Evolutionary conservation across 1,284 basidiomycete species (phyloP).

Genomic region (Ceratobasidium sp.): DNA sequence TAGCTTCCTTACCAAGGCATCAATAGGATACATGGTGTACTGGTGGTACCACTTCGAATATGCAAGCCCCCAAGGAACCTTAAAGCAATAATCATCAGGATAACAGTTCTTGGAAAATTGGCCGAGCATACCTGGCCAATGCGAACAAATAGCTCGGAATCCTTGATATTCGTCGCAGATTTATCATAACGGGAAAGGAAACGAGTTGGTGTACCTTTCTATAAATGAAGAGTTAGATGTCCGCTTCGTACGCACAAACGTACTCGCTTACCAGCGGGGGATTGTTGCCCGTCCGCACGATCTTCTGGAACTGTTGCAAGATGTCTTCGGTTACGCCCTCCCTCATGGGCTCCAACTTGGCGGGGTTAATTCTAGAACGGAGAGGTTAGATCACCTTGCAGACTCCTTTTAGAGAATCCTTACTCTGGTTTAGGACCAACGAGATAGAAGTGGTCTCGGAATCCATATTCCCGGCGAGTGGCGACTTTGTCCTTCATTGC

Average conservation of each 20-base stretch:
- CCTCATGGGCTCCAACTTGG: conserved; percentile 44
- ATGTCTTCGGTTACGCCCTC: conserved; percentile 54
- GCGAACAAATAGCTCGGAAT: conserved; percentile 60
- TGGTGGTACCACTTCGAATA: conserved; percentile 68
- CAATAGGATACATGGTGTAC: conserved; percentile 61
- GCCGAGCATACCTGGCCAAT: conserved; percentile 61
- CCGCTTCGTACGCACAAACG: background rate
- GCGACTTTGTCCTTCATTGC: conserved; percentile 53
- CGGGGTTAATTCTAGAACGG: conserved; percentile 53
- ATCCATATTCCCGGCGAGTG: conserved; percentile 56
- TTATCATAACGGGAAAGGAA: conserved; percentile 67
- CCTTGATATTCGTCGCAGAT: conserved; percentile 67
- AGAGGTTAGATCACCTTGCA: background rate
- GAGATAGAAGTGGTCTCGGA: conserved; percentile 60
- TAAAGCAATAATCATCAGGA: background rate
- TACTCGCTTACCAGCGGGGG: conserved; percentile 53
- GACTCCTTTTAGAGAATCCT: background rate
- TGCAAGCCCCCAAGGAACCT: conserved; percentile 64
- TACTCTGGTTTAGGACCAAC: conserved; percentile 53
- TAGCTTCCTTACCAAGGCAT: conserved; percentile 55
- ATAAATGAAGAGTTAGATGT: conserved; percentile 10
- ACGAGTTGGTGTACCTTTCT: conserved; percentile 56
- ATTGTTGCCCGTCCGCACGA: conserved; percentile 57
- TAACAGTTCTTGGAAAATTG: conserved; percentile 12
- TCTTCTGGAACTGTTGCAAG: conserved; percentile 59